Evolutionary conservation across 2,329 filamentous ascomycete genomes (phyloP).

Genomic region (Triangularia setosa): DNA sequence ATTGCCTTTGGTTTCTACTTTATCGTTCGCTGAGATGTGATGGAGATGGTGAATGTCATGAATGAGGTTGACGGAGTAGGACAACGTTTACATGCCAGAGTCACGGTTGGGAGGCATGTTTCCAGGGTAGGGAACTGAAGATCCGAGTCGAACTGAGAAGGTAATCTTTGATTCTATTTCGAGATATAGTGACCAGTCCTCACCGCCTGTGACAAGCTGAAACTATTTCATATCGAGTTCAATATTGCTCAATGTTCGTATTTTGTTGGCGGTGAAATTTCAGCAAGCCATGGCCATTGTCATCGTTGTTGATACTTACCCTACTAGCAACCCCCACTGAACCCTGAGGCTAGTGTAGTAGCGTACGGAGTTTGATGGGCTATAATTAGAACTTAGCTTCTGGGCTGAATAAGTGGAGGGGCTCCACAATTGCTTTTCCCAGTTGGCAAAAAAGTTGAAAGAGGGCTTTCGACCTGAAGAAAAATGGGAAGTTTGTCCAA

Average conservation of each 20-base stretch:
- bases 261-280: not conserved
- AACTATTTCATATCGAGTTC: not conserved
- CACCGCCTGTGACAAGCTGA: not conserved
- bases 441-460: not conserved
- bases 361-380: not conserved
- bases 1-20: too few species aligned
- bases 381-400: not conserved
- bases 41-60: too few species aligned
- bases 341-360: not conserved
- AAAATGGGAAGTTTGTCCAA: not conserved
- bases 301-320: not conserved
- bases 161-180: not conserved
- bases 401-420: not conserved
- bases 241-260: not conserved
- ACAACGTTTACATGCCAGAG: too few species aligned
- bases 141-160: not conserved
- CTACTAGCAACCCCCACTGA: not conserved
- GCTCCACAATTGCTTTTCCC: not conserved
- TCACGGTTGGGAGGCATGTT: too few species aligned
- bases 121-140: not conserved
- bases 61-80: too few species aligned
- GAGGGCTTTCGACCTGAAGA: not conserved
- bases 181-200: not conserved
- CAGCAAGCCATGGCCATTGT: not conserved
- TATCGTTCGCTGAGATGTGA: too few species aligned